Base-by-base conservation (phyloP, 257 asterid genomes). In the Verbena officinalis region DNA sequence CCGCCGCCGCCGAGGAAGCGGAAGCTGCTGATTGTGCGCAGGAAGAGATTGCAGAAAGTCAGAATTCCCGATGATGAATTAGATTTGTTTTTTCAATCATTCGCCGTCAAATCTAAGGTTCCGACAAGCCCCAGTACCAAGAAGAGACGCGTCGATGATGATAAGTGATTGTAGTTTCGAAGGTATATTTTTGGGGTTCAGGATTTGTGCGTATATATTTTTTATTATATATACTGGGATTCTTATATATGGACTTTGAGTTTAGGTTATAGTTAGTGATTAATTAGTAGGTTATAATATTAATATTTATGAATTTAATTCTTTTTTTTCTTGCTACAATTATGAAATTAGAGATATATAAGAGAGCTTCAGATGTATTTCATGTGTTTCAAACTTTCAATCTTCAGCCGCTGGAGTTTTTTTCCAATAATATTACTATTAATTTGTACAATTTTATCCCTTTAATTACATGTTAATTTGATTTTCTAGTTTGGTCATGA, bases 1-100 rank as follows among this genome's bases (percentile, higher is more conserved):
- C 82, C 82, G 13, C 76, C 82, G 56, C 8, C 82, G 52, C 76
- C 79, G 2, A 77, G 15, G 49, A 70, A 57, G 62, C 46, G 78
- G 9, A 72, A 60, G 45, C 34, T 64, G 50, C 1, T 42, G 27
- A 6, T 20, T 11, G 0, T 33, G 27, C 48, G 24, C 43, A 1
- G 1, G 21, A 16, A 15, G 22, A 58, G 4, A 15, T 1, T 7
- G 20, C 17, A 16, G 19, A 23, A 15, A 3, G 33, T 43, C 0
- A 27, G 33, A 27, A 24, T 39, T 3, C 0, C 10, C 4, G 63
- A 60, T 8, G 45, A 30, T 19, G 68, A 59, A 4, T 6, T 72
- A 11, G 52, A 65, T 0, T 9, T 54, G 22, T 52, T 75, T 13
- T 53, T 70, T 30, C 40, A 40, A 42, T 57, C 62, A 33, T 4